phyloP scores from a whole-genome alignment of 2,329 filamentous ascomycete genomes.

The Pseudogymnoascus sp. region DNA sequence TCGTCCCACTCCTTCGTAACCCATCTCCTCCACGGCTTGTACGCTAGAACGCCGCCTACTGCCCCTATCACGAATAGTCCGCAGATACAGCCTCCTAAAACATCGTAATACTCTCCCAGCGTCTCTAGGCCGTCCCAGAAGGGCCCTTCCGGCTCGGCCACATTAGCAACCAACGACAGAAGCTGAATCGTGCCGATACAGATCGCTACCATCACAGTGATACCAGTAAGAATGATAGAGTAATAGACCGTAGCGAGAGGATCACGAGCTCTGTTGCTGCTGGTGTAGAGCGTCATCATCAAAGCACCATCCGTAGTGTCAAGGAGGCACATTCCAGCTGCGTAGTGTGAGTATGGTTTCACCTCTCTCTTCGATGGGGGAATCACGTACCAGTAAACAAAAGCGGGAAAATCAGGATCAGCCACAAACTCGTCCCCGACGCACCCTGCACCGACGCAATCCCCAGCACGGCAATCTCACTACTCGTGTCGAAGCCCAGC shows the following conservation, averaged over 20 bases:
- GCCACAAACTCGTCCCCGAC: constrained; percentile 81
- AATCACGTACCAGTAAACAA: constrained; percentile 66
- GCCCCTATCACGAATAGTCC: constrained; percentile 72
- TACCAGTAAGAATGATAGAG: constrained; percentile 41
- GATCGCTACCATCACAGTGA: constrained; percentile 29
- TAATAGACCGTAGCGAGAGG: constrained; percentile 90
- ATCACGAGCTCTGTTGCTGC: constrained; percentile 68
- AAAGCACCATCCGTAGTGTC: constrained; percentile 89
- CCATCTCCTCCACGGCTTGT: constrained; percentile 68
- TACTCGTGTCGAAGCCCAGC: constrained; percentile 90
- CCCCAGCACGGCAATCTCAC: constrained; percentile 84
- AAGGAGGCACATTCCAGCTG: constrained; percentile 87
- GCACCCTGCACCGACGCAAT: constrained; percentile 84
- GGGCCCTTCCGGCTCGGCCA: constrained; percentile 61
- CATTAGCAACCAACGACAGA: constrained; percentile 68
- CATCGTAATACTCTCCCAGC: constrained; percentile 73
- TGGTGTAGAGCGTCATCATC: constrained; percentile 91
- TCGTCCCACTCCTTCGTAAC: constrained; percentile 34
- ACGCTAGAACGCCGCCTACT: constrained; percentile 53
- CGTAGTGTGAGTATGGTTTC: background rate
- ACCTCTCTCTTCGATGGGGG: background rate
- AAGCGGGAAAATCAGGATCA: constrained; percentile 85
- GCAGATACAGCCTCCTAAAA: constrained; percentile 80
- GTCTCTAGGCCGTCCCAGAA: constrained; percentile 86
- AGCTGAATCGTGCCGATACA: constrained; percentile 83